A percentile compares a stretch with the other conserved stretches of the same genome.
Evolutionary conservation across 164 flowering plant genomes (phyloP).

Genomic region (Berberis vulgaris): DNA sequence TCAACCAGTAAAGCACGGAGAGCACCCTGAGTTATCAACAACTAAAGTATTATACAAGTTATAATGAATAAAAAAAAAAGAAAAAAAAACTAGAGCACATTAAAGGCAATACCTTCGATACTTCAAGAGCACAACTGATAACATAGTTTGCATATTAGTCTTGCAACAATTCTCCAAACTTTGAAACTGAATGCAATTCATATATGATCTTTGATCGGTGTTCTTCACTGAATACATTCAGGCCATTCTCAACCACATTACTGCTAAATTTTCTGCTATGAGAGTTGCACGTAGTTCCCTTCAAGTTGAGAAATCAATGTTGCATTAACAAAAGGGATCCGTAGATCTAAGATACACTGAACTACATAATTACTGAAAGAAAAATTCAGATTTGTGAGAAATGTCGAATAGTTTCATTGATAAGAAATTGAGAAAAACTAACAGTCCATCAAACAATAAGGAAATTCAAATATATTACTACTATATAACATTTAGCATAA

Average conservation of each 20-base stretch:
- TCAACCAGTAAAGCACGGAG: conserved; percentile 31
- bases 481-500: too few relatives aligned
- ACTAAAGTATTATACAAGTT: background rate
- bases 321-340: conserved; percentile 29
- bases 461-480: too few relatives aligned
- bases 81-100: background rate
- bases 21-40: conserved; percentile 29
- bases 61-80: too few relatives aligned
- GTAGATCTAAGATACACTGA: conserved; percentile 36
- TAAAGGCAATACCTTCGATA: conserved; percentile 27
- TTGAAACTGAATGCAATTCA: conserved; percentile 30
- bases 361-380: conserved; percentile 55
- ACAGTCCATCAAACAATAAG: too few relatives aligned
- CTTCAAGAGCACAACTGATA: conserved; percentile 31
- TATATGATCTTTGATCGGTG: conserved; percentile 23
- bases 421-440: too few relatives aligned
- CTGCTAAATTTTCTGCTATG: conserved; percentile 49
- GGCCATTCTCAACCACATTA: conserved; percentile 46
- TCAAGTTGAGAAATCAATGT: conserved; percentile 31
- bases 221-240: conserved; percentile 21
- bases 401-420: background rate
- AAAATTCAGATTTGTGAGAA: conserved; percentile 7
- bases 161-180: conserved; percentile 36
- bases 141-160: conserved; percentile 43
- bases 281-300: conserved; percentile 40